These are phyloP conservation scores for Trichoderma lentiforme DNA, from an alignment of 2,329 filamentous ascomycete species.

Conservation along the genomic window DNA sequence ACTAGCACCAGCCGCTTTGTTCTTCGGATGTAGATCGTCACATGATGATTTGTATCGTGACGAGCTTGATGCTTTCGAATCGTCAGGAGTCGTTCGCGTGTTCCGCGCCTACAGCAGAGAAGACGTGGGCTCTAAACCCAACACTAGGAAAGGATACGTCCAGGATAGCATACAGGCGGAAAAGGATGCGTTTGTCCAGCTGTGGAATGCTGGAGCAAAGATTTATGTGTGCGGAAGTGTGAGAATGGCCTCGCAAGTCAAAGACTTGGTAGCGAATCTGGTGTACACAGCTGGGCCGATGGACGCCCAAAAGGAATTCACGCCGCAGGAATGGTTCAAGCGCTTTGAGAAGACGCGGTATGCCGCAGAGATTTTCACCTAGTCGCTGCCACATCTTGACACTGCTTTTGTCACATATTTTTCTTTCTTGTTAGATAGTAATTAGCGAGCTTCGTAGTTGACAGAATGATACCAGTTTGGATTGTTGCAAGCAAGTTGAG, in stretches of 20 bases:
- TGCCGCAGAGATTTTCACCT: constrained; percentile 14
- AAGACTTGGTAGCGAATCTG: constrained; percentile 2
- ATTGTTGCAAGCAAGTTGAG: not conserved
- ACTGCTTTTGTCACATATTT: not conserved
- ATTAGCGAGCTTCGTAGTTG: not conserved
- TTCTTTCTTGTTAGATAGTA: not conserved
- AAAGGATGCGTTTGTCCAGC: constrained; percentile 27
- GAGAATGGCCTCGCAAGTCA: constrained; percentile 11
- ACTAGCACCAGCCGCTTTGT: constrained; percentile 54
- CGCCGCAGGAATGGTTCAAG: constrained; percentile 14
- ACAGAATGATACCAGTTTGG: not conserved
- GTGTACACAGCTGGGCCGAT: not conserved
- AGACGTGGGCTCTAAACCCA: constrained; percentile 24
- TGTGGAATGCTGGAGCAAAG: constrained; percentile 42
- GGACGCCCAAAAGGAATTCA: not conserved
- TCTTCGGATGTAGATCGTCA: constrained; percentile 45
- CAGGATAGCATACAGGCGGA: constrained; percentile 36
- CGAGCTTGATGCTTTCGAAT: constrained; percentile 46
- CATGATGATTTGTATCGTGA: constrained; percentile 45
- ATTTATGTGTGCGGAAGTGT: constrained; percentile 57
- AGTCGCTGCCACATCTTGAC: not conserved
- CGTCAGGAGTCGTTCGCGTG: constrained; percentile 50
- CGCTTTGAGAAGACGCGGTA: constrained; percentile 13
- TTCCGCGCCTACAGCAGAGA: constrained; percentile 47
- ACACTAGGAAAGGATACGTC: constrained; percentile 43